A percentile compares a stretch with the other conserved stretches of the same genome.
Conservation (phyloP, 495 filamentous ascomycete species). For the Chaetomidium leptoderma region DNA sequence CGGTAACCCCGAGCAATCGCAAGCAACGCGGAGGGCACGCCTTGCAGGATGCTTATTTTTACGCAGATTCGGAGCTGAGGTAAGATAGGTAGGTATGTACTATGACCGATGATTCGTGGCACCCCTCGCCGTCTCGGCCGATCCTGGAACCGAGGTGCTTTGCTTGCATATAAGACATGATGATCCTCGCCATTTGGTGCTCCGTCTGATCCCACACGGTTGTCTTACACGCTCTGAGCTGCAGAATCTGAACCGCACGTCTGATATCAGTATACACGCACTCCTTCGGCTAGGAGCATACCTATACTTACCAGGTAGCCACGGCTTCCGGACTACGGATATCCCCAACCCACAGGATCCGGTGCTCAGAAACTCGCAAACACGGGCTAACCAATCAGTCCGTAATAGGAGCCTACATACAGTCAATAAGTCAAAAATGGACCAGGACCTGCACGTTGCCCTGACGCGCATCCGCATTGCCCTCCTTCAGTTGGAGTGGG, state of each 20-base stretch:
- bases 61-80: neutral
- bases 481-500: constrained; percentile 34
- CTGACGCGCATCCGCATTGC: constrained; percentile 34
- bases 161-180: neutral
- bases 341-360: constrained; percentile 27
- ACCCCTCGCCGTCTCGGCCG: too few species aligned
- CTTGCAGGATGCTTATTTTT: neutral
- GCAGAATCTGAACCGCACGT: too few species aligned
- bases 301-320: neutral
- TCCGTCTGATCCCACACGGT: neutral
- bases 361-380: neutral
- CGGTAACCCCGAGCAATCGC: neutral
- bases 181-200: neutral
- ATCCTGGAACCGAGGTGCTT: neutral
- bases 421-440: constrained; percentile 12
- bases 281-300: too few species aligned
- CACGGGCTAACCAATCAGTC: neutral
- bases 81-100: too few species aligned
- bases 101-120: neutral
- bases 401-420: neutral
- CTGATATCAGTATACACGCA: too few species aligned
- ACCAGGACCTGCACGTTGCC: constrained; percentile 28
- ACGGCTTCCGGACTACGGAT: constrained; percentile 24
- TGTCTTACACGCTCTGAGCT: neutral
- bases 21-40: neutral